phyloP scores from a whole-genome alignment of 805 yeast species.

The Monosporozyma solicola region DNA sequence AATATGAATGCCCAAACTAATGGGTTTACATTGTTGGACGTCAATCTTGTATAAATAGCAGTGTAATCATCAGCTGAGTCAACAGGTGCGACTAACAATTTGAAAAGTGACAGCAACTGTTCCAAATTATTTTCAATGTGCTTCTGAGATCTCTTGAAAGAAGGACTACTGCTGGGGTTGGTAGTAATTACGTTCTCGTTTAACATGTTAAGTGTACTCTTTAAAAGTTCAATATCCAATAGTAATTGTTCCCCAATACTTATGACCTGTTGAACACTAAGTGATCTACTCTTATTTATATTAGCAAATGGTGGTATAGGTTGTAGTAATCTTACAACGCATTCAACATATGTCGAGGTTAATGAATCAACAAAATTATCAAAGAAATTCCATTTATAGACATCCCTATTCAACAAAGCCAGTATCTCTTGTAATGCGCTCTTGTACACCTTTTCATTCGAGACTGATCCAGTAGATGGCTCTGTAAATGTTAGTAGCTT shows the following conservation, averaged over 20 bases:
- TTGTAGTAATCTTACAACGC: conserved; percentile 45
- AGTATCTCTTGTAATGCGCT: conserved; percentile 33
- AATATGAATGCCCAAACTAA: conserved; percentile 26
- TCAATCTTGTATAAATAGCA: conserved; percentile 27
- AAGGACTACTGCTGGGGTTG: conserved; percentile 11
- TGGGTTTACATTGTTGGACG: conserved; percentile 18
- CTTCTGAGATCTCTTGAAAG: conserved; percentile 20
- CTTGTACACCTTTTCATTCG: conserved; percentile 28
- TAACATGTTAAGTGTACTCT: conserved; percentile 36
- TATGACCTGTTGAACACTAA: conserved; percentile 21
- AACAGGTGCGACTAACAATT: conserved; percentile 24
- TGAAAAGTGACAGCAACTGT: conserved; percentile 14
- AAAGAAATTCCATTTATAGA: conserved; percentile 63
- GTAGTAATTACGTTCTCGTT: conserved; percentile 15
- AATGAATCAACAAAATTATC: conserved; percentile 67
- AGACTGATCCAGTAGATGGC: conserved; percentile 18
- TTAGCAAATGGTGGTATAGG: conserved; percentile 55
- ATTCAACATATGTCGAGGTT: conserved; percentile 45
- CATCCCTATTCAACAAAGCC: conserved; percentile 54
- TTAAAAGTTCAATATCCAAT: conserved; percentile 60
- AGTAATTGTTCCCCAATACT: conserved; percentile 68
- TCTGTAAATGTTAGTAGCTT: conserved; percentile 28
- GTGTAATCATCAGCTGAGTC: conserved; percentile 40
- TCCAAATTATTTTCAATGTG: conserved; percentile 20
- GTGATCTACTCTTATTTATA: conserved; percentile 10